Percentiles rank a stretch among this genome's conserved stretches.
Evolutionary conservation across 1,284 basidiomycete species (phyloP).

Genomic region (Chiua sp.): DNA sequence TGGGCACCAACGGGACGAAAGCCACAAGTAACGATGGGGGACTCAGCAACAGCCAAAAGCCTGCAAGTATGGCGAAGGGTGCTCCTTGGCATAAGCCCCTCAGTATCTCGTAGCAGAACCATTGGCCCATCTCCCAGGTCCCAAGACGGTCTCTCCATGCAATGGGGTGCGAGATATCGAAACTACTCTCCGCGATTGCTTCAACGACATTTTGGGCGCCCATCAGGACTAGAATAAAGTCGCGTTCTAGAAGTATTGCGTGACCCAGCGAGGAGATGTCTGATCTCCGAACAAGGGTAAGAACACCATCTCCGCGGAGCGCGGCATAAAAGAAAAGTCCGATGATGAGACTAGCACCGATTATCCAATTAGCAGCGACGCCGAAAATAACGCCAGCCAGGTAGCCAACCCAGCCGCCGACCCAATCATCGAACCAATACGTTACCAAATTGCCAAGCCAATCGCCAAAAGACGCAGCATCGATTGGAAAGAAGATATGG

Average conservation of each 20-base stretch:
- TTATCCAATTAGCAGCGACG: background rate
- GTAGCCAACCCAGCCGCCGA: background rate
- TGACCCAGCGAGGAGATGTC: background rate
- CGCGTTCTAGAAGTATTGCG: slow-evolving; percentile 3
- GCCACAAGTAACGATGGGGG: background rate
- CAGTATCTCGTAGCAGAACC: background rate
- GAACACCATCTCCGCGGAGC: background rate
- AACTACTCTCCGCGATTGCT: slow-evolving; percentile 3
- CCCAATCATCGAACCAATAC: background rate
- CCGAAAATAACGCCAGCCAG: background rate
- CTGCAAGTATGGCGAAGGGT: background rate
- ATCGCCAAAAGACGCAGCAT: background rate
- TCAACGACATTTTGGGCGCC: background rate
- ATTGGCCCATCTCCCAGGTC: background rate
- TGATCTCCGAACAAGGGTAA: background rate
- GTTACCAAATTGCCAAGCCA: background rate
- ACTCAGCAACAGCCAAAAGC: background rate
- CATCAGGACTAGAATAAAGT: background rate
- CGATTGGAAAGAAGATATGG: background rate
- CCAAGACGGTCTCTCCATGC: background rate
- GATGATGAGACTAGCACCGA: background rate
- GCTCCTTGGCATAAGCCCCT: background rate
- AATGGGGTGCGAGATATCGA: slow-evolving; percentile 5
- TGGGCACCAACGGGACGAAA: background rate
- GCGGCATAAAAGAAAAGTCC: background rate